Evolutionary conservation across 106 monocot genomes (phyloP).

Genomic region (Vanilla planifolia): DNA sequence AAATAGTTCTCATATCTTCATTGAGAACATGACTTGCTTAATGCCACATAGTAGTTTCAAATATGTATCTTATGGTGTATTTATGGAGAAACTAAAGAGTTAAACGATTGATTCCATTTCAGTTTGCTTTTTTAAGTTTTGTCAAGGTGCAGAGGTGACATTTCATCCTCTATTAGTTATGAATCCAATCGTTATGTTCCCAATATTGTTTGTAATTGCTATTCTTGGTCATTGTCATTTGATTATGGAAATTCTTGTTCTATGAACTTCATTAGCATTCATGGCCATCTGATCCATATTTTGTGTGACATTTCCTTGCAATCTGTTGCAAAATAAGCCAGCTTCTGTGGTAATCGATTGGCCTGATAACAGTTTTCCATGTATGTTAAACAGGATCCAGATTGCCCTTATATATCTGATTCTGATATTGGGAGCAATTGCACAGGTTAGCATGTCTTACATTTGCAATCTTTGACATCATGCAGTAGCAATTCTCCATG

Average conservation of each 20-base stretch:
- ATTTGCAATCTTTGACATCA: not conserved
- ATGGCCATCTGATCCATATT: not conserved
- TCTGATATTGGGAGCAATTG: constrained; percentile 23
- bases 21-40: too few species aligned
- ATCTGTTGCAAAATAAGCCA: not conserved
- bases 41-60: too few species aligned
- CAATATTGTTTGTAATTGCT: not conserved
- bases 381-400: constrained; percentile 40
- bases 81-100: too few species aligned
- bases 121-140: too few species aligned
- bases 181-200: not conserved
- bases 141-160: not conserved
- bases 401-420: constrained; percentile 55
- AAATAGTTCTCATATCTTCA: too few species aligned
- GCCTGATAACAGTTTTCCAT: not conserved
- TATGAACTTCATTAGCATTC: not conserved
- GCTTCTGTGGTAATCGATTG: not conserved
- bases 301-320: not conserved
- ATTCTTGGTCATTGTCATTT: too few species aligned
- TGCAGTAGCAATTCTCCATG: not conserved
- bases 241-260: too few species aligned
- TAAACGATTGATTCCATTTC: too few species aligned
- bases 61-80: too few species aligned
- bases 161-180: constrained; percentile 1
- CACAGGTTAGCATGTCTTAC: constrained; percentile 24